Base-by-base conservation (phyloP, 2,329 filamentous ascomycete genomes). In the Exophiala oligosperma region DNA sequence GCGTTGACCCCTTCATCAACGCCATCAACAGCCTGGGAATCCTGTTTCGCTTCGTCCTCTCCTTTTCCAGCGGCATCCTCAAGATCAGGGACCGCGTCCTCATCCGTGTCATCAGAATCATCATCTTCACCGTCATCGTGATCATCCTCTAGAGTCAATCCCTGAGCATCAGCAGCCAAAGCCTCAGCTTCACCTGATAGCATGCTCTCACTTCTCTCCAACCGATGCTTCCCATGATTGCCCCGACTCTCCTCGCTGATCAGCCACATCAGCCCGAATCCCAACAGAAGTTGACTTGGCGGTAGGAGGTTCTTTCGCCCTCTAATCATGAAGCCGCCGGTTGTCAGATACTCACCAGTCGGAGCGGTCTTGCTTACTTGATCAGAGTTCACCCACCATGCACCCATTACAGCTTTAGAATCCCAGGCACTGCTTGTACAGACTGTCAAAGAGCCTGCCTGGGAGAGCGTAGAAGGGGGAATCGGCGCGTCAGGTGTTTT, bases 401-500 rank as follows among this genome's bases (percentile, higher is more conserved):
- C 92, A 17, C 90, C 88, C 90, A 97, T 96, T 14, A 91, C 85
- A 7, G 93, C 93, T 73, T 99, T 99, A 1, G 90, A 93, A 60
- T 97, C 94, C 94, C 94, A 99, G 0, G 93, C 94, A 56, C 81
- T 88, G 1, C 92, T 97, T 7, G 90, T 89, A 62, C 90, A 91
- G 4, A 99, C 89, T 0, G 89, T 87, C 29, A 97, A 76, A 46
- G 87, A 88, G 0, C 94, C 94, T 3, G 94, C 94, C 75, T 99
- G 94, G 0, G 91, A 89, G 2, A 99, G 76, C 0, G 94, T 97
- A 1, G 91, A 90, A 0, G 94, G 94, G 2, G 94, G 91, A 26
- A 99, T 93, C 0, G 92, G 92, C 0, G 90, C 90, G 72, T 95
- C 88, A 0, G 89, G 84, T 0, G 85, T 89, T 35, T 82, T 84